These are phyloP conservation scores for Agrocybe praecox DNA, from an alignment of 768 basidiomycete species.

Conservation along the genomic window DNA sequence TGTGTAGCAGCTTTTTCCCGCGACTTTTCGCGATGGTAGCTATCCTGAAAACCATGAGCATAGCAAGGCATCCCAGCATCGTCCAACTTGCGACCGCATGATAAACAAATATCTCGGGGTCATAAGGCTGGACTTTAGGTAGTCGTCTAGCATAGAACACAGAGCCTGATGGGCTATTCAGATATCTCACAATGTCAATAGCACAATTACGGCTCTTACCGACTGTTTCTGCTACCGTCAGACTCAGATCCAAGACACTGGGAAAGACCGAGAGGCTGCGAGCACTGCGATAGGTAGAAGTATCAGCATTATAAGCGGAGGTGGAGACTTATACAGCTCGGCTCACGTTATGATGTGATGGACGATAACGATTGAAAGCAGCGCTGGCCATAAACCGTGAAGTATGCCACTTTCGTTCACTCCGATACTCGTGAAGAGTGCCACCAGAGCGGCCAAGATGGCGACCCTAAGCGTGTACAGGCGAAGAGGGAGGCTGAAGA, in stretches of 20 bases:
- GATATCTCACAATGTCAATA: neutral
- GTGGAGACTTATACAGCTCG: too few relatives aligned
- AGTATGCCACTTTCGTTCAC: neutral
- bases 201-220: neutral
- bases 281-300: neutral
- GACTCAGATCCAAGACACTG: neutral
- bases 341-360: neutral
- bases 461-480: neutral
- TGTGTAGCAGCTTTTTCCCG: too few relatives aligned
- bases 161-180: neutral
- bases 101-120: neutral
- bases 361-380: neutral
- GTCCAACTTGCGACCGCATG: neutral
- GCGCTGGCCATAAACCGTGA: neutral
- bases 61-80: neutral
- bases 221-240: neutral
- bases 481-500: neutral
- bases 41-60: neutral
- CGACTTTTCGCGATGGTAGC: neutral
- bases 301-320: neutral
- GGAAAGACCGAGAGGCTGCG: neutral
- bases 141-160: neutral
- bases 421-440: neutral
- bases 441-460: neutral
- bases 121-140: neutral